Base-by-base conservation (phyloP, 805 yeast genomes). In the Candida stauntonica region DNA sequence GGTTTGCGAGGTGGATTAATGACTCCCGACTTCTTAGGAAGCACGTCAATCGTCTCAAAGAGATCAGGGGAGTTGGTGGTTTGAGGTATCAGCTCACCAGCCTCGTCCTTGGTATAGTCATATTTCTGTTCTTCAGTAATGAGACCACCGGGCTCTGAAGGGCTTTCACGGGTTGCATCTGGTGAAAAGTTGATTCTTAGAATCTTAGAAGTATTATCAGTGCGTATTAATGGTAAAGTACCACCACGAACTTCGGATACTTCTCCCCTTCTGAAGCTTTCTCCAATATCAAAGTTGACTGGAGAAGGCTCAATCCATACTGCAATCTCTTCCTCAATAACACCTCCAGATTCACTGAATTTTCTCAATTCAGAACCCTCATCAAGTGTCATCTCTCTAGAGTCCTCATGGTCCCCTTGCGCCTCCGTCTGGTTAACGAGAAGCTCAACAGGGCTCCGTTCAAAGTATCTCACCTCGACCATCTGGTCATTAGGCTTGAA, bases 131-230 rank as follows among this genome's bases (percentile, higher is more conserved):
- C 14, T 8, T 20, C 30, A 2, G 44, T 43, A 13, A 43, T 29
- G 39, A 43, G 41, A 13, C 46, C 46, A 12, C 17, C 28, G 7
- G 38, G 39, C 24, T 43, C 46, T 12, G 16, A n/a, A 14, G 46
- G 46, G 3, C 41, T 20, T 4, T 17, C 32, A 14, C 7, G 29
- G 15, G 21, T 17, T 11, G 21, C n/a, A 16, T 17, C n/a, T n/a
- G 46, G 17, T 6, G 14, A 5, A 12, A 8, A 11, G 7, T 4
- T 8, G 4, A 24, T 27, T 12, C 24, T 16, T 12, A 9, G n/a
- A 16, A 31, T 9, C 14, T 23, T 15, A n/a, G 15, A n/a, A 3
- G 36, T 40, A 17, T 40, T 36, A 29, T 40, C 43, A 5, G 32
- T 30, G 7, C 5, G 21, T n/a, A 16, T 23, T 13, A 39, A 21